Conservation (phyloP, 2,329 filamentous ascomycete species). For the Botryotinia calthae region DNA sequence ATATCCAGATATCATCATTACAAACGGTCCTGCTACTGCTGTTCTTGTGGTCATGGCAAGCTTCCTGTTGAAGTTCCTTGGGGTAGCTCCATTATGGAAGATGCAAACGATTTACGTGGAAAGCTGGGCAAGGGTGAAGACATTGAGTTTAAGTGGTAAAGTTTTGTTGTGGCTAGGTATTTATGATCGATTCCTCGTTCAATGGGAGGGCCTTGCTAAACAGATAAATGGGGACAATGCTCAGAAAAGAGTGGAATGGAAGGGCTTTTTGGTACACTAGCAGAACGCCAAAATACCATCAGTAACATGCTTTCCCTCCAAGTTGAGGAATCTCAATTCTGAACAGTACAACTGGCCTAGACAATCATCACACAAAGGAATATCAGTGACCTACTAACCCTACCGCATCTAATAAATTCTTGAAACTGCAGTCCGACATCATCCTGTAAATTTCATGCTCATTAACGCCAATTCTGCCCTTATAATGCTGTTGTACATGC, state of each 20-base stretch:
- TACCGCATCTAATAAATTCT: background rate
- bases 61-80: constrained; percentile 49
- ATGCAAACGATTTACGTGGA: constrained; percentile 84
- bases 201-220: constrained; percentile 58
- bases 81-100: constrained; percentile 52
- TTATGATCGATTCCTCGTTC: constrained; percentile 77
- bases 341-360: background rate
- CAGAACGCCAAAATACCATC: background rate
- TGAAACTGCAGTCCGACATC: background rate
- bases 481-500: constrained; percentile 3
- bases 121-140: constrained; percentile 83
- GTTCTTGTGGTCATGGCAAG: constrained; percentile 68
- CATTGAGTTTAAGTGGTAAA: constrained; percentile 79
- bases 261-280: constrained; percentile 38
- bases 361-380: background rate
- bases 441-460: background rate
- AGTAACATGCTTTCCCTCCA: background rate
- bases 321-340: background rate
- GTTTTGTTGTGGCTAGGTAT: constrained; percentile 63
- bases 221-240: constrained; percentile 30
- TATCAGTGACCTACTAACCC: background rate
- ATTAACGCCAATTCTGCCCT: constrained; percentile 15
- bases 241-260: constrained; percentile 34
- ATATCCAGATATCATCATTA: constrained; percentile 74
- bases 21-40: constrained; percentile 85